Evolutionary conservation across 176 grass and related monocot species (phyloP).

Genomic region (Otatea glauca): DNA sequence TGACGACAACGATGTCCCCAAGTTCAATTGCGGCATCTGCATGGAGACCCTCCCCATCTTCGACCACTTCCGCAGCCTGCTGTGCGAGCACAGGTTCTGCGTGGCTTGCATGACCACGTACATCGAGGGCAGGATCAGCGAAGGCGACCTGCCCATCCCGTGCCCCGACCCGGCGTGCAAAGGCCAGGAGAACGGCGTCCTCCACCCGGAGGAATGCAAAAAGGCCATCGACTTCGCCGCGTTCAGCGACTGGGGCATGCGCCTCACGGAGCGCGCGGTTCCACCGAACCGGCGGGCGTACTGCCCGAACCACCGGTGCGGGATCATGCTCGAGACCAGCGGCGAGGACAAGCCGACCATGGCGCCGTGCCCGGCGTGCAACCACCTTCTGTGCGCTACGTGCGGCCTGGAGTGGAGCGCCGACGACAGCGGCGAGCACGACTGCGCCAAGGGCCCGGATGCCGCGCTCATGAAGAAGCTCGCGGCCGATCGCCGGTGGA

Average conservation of each 20-base stretch:
- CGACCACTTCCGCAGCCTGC: conserved; percentile 40
- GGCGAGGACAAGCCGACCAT: background rate
- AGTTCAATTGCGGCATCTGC: conserved; percentile 60
- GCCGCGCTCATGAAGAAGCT: conserved; percentile 4
- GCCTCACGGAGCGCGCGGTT: conserved; percentile 45
- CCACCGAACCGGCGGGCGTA: conserved; percentile 12
- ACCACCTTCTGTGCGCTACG: conserved; percentile 36
- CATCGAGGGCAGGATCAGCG: conserved; percentile 42
- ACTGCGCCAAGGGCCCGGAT: conserved; percentile 11
- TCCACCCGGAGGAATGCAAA: conserved; percentile 54
- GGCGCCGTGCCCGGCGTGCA: conserved; percentile 45
- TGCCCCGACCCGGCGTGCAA: conserved; percentile 50
- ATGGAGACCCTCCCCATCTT: conserved; percentile 25
- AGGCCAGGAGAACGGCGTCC: background rate
- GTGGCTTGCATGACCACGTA: conserved; percentile 43
- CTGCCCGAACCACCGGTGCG: conserved; percentile 53
- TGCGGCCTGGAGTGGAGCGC: conserved; percentile 42
- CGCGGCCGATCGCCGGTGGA: conserved; percentile 25
- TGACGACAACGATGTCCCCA: conserved; percentile 10
- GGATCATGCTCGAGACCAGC: conserved; percentile 16
- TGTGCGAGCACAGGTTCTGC: conserved; percentile 60
- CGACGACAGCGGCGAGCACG: conserved; percentile 4
- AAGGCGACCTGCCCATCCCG: conserved; percentile 25
- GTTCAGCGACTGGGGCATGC: conserved; percentile 46
- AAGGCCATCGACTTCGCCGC: conserved; percentile 40